These are phyloP conservation scores for Tolypocladium nubicola DNA, from an alignment of 2,329 filamentous ascomycete species.

Conservation along the genomic window DNA sequence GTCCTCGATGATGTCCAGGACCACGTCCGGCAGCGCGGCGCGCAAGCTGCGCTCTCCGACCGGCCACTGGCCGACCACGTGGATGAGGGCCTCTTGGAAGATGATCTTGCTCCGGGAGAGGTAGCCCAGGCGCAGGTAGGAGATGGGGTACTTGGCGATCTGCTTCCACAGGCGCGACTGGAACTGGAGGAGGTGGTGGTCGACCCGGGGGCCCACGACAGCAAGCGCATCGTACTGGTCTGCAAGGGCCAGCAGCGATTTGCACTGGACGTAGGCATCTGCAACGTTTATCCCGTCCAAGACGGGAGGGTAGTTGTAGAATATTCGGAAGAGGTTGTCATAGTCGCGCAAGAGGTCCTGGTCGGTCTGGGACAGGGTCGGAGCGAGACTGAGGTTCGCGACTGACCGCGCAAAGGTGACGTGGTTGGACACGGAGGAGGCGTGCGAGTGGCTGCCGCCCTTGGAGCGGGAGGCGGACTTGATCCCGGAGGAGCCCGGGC, in stretches of 20 bases:
- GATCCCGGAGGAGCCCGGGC: constrained; percentile 36
- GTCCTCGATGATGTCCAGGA: constrained; percentile 86
- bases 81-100: constrained; percentile 79
- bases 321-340: constrained; percentile 89
- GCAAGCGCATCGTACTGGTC: constrained; percentile 88
- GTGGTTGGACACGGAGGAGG: constrained; percentile 29
- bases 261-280: constrained; percentile 87
- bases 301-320: constrained; percentile 82
- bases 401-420: constrained; percentile 74
- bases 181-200: constrained; percentile 89
- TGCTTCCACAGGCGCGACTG: constrained; percentile 88
- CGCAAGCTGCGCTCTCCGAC: constrained; percentile 67
- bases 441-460: constrained; percentile 38
- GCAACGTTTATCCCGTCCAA: constrained; percentile 84
- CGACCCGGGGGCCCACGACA: constrained; percentile 80
- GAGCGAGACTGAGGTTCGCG: constrained; percentile 56
- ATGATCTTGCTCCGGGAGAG: constrained; percentile 75
- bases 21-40: constrained; percentile 58
- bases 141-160: constrained; percentile 90
- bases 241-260: constrained; percentile 76
- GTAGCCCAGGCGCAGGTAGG: constrained; percentile 82
- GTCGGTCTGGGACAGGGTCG: constrained; percentile 43
- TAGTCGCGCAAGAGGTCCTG: constrained; percentile 81
- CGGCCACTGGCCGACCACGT: constrained; percentile 93
- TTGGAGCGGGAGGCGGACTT: constrained; percentile 23